Percentiles rank a stretch among this genome's conserved stretches.
Evolutionary conservation across 257 asterid genomes (phyloP).

Genomic region (Solanum piurae): DNA sequence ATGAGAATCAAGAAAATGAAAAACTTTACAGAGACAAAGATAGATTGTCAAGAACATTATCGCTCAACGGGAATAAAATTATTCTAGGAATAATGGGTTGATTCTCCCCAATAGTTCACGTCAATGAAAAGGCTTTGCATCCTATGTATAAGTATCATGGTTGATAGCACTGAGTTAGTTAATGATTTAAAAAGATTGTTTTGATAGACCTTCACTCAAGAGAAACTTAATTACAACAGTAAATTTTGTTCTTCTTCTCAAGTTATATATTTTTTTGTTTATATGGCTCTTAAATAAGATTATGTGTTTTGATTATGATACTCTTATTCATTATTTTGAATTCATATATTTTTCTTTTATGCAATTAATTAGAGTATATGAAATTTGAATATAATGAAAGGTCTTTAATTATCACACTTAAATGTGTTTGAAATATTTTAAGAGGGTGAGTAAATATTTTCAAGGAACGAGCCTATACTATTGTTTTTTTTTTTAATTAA

Average conservation of each 20-base stretch:
- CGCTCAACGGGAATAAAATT: fast-evolving
- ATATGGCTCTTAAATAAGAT: fast-evolving
- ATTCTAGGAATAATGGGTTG: background rate
- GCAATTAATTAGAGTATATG: background rate
- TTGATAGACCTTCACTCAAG: fast-evolving
- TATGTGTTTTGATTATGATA: background rate
- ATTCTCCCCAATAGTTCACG: background rate
- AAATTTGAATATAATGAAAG: background rate
- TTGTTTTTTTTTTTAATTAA: background rate
- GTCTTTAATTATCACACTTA: background rate
- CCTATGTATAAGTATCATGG: background rate
- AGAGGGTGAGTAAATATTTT: background rate
- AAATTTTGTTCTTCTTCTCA: background rate
- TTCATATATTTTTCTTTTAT: background rate
- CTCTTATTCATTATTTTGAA: background rate
- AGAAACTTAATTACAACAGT: background rate
- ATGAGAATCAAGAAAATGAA: background rate
- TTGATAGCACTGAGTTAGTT: background rate
- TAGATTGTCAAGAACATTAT: background rate
- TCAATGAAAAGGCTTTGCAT: background rate
- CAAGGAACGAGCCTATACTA: background rate
- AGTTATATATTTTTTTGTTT: background rate
- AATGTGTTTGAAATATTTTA: background rate
- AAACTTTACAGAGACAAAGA: fast-evolving
- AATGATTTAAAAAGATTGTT: fast-evolving